A percentile compares a stretch with the other conserved stretches of the same genome.
Evolutionary conservation across 2,329 filamentous ascomycete species (phyloP).

Genomic region (Pseudomassariella vexata): DNA sequence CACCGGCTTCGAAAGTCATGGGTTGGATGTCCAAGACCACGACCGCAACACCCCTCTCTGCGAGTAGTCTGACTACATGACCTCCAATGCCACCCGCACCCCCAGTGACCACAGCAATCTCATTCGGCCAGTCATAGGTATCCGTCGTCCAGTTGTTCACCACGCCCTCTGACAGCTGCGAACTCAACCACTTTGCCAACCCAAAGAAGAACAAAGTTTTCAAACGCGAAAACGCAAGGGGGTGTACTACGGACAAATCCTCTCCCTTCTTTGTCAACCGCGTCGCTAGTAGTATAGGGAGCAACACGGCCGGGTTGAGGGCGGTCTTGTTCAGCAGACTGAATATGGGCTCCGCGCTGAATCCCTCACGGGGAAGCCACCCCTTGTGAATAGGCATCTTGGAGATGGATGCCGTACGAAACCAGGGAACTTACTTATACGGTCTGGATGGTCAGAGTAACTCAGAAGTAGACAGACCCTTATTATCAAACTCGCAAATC

Average conservation of each 20-base stretch:
- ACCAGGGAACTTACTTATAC: no score
- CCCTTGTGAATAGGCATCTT: slow-evolving; percentile 44
- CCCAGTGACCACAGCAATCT: slow-evolving; percentile 70
- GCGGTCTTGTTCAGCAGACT: slow-evolving; percentile 53
- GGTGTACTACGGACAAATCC: slow-evolving; percentile 46
- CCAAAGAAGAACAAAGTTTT: slow-evolving; percentile 48
- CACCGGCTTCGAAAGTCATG: slow-evolving; percentile 18
- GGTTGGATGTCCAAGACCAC: slow-evolving; percentile 66
- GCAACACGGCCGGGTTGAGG: slow-evolving; percentile 58
- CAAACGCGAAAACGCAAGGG: slow-evolving; percentile 44
- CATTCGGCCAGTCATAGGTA: slow-evolving; percentile 59
- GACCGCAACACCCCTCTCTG: slow-evolving; percentile 58
- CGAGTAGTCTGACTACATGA: slow-evolving; percentile 59
- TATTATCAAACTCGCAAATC: no score
- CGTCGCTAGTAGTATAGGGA: slow-evolving; percentile 58
- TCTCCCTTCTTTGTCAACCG: slow-evolving; percentile 59
- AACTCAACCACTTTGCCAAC: slow-evolving; percentile 40
- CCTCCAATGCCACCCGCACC: slow-evolving; percentile 70
- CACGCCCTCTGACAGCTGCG: slow-evolving; percentile 43
- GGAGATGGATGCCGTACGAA: no score
- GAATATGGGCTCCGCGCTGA: slow-evolving; percentile 55
- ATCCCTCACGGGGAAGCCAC: slow-evolving; percentile 49
- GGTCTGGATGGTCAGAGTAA: no score
- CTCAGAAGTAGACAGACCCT: no score
- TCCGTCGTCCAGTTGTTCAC: slow-evolving; percentile 46